A percentile compares a stretch with the other conserved stretches of the same genome.
Evolutionary conservation across 2,329 filamentous ascomycete genomes (phyloP).

Genomic region (Triangularia verruculosa): DNA sequence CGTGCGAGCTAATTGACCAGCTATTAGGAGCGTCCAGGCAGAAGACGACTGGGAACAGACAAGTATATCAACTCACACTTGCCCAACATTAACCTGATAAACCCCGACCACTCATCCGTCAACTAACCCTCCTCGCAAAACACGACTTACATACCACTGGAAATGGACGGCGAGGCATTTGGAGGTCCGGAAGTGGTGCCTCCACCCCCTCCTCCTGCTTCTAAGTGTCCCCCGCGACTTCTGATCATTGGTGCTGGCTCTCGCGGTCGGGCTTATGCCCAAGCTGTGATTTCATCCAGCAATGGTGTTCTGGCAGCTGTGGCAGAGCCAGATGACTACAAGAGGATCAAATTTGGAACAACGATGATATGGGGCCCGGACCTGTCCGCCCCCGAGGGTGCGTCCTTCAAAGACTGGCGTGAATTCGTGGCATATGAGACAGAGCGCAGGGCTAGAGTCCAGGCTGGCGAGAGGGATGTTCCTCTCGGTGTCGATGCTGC

Average conservation of each 20-base stretch:
- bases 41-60: not conserved
- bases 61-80: not conserved
- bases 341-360: conserved; percentile 67
- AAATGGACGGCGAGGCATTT: not conserved
- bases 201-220: conserved; percentile 43
- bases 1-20: not conserved
- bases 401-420: conserved; percentile 71
- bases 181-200: conserved; percentile 27
- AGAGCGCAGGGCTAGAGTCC: conserved; percentile 53
- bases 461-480: conserved; percentile 45
- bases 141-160: not conserved
- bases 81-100: not conserved
- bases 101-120: not conserved
- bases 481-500: conserved; percentile 58
- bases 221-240: conserved; percentile 58
- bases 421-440: conserved; percentile 74
- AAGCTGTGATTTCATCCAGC: conserved; percentile 61
- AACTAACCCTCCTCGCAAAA: not conserved
- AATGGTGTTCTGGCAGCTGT: conserved; percentile 71
- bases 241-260: conserved; percentile 81
- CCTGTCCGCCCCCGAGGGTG: conserved; percentile 49
- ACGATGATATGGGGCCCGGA: conserved; percentile 68
- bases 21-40: not conserved
- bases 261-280: conserved; percentile 71
- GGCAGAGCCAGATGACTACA: conserved; percentile 76